Base-by-base conservation (phyloP, 805 yeast genomes). In the Teunomyces funiuensis region DNA sequence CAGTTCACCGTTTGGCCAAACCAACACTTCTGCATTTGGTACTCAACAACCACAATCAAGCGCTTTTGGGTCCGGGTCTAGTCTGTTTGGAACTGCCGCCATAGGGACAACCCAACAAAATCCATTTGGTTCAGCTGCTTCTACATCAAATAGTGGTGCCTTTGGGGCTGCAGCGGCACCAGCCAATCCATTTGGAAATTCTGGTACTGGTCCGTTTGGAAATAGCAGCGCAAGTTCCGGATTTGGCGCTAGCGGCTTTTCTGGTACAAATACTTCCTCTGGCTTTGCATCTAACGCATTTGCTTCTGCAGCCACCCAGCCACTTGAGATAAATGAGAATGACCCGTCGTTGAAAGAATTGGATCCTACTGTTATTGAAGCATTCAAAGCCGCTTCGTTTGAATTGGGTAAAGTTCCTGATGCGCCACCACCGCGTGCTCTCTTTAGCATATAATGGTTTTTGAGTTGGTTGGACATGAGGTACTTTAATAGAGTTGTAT, bases 401-500 rank as follows among this genome's bases (percentile, higher is more conserved):
- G 54, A 60, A n/a, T 52, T 85, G 23, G 91, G 90, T 0, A 60
- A 63, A 18, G 78, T 85, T 2, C 95, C 95, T 0, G 91, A 84
- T 44, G 52, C 79, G 5, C 80, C 88, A 2, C 93, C 95, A 5
- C 89, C 93, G 1, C 29, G 71, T 7, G 71, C 68, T 40, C 55
- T 75, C 20, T 17, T 22, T n/a, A 14, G 33, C 18, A n/a, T 18
- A 28, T 28, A 18, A 28, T n/a, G 8, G 14, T 28, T 28, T n/a
- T 11, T 8, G 5, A 17, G 13, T 6, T 11, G 19, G 10, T 19
- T 11, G 25, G 25, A 10, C 5, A 14, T 17, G 9, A 8, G 15
- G 39, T 26, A 15, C 7, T 10, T 36, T 13, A 14, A 15, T 15
- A 36, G 39, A 13, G 25, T 5, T 3, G 25, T 10, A 23, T 34